Base-by-base conservation (phyloP, 371 early-diverging fungal genomes). In the Lichtheimia hyalospora region DNA sequence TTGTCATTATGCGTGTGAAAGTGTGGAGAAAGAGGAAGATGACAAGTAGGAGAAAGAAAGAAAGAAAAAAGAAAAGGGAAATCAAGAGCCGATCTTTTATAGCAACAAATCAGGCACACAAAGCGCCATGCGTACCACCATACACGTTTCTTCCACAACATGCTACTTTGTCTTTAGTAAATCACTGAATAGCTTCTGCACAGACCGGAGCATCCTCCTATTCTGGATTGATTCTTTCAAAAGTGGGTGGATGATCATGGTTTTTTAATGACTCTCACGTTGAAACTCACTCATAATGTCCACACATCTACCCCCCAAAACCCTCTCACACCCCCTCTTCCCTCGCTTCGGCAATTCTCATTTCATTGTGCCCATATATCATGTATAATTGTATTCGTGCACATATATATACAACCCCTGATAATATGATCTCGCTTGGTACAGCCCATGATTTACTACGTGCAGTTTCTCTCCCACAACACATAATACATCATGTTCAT, bases 141-240 rank as follows among this genome's bases (percentile, higher is more conserved):
- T 10, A 34, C 34, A 34, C 34, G 34, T 34, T 34, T 34, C 10
- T 27, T 34, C 34, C 6, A 8, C 34, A 62, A 60, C 60, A 42
- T 67, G 68, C 60, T 60, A 67, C 49, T 50, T 60, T 50, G 63
- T 60, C 57, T 51, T 60, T 59, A 63, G 67, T 62, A 62, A 59
- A 62, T 44, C 59, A 52, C 40, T 43, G 40, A 61, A 8, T 34
- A 34, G 2, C 34, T 34, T 56, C 56, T 62, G 68, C 68, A 67
- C 68, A 54, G 68, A 67, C 66, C 66, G 61, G 58, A 42, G 46
- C 54, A 55, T 23, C 34, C 50, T 60, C 60, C 64, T 60, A 44
- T 60, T 64, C 55, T 27, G 40, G 52, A 40, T 40, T 42, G 43
- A 55, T 16, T 10, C 12, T 43, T 42, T 55, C 16, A 18, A 21